These are phyloP conservation scores for Glaciozyma antarctica DNA, from an alignment of 768 basidiomycete species.

Conservation along the genomic window DNA sequence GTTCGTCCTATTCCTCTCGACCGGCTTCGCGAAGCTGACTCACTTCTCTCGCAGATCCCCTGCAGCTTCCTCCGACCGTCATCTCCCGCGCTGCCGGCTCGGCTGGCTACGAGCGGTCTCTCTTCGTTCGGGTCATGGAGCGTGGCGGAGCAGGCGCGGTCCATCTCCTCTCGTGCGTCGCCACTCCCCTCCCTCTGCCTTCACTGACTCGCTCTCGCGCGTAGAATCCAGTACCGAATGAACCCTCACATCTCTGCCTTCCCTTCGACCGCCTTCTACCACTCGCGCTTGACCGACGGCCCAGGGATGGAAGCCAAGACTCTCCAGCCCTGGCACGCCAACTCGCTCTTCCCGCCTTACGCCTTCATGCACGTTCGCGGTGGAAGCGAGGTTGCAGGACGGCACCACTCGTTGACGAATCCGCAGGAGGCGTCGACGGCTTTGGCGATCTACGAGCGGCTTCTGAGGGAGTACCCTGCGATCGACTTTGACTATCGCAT, in stretches of 20 bases:
- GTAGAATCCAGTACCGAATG: slow-evolving; percentile 98
- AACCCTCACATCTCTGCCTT: slow-evolving; percentile 87
- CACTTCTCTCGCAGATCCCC: slow-evolving; percentile 38
- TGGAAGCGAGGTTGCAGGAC: slow-evolving; percentile 55
- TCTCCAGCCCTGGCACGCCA: slow-evolving; percentile 69
- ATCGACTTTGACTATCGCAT: slow-evolving; percentile 45
- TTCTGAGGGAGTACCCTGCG: slow-evolving; percentile 53
- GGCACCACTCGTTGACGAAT: slow-evolving; percentile 68
- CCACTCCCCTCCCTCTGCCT: neutral
- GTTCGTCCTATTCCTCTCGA: slow-evolving; percentile 39
- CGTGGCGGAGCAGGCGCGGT: slow-evolving; percentile 69
- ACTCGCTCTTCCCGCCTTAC: slow-evolving; percentile 50
- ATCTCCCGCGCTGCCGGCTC: slow-evolving; percentile 54
- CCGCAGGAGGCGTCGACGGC: slow-evolving; percentile 62
- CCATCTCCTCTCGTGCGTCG: slow-evolving; percentile 69
- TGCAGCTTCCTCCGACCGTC: slow-evolving; percentile 88
- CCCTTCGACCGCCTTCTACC: slow-evolving; percentile 81
- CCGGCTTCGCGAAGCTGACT: neutral
- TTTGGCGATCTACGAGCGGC: slow-evolving; percentile 61
- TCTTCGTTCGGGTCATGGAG: slow-evolving; percentile 78
- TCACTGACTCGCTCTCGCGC: neutral
- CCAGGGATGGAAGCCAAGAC: slow-evolving; percentile 80
- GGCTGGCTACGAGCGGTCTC: slow-evolving; percentile 67
- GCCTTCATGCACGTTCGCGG: slow-evolving; percentile 72
- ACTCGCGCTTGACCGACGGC: slow-evolving; percentile 68